Evolutionary conservation across 345 rosid genomes (phyloP), one percentile per base, ranked within the genome.

Genomic region (Eucalyptus cladocalyx): DNA sequence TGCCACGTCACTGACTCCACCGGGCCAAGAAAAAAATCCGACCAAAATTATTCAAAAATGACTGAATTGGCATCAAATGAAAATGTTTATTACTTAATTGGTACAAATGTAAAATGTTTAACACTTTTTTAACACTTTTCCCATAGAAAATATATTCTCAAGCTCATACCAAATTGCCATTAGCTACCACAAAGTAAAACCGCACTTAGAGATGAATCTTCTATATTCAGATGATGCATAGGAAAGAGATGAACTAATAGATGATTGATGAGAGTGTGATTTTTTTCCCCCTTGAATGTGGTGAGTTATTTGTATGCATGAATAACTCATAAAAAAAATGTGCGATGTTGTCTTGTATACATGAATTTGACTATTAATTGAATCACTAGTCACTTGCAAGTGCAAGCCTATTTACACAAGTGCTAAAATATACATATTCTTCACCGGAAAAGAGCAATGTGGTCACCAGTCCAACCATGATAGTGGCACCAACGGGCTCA

Each of bases 1-100:
- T 45, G 47, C 11, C 11, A 45, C 12, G 4, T 45, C 4, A 45
- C 48, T 11, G 12, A 45, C 4, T 9, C 3, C 47, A 45, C 11
- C 11, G 1, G 3, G 11, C n/a, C n/a, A n/a, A n/a, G n/a, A n/a
- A n/a, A n/a, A n/a, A 45, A 45, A 45, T 9, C 48, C 11, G 1
- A 9, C 48, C 11, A 45, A 45, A 45, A 9, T 45, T 45, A 45
- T 0, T 45, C 1, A 10, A 1, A 45, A 9, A 9, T 9, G 48
- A 45, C 11, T 45, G 4, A 45, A 45, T 45, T 45, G 4, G 4
- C 4, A 47, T 47, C 48, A 47, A 47, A 47, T 47, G 2, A 47
- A 47, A 47, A 47, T 47, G 11, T 45, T 45, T 9, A 45, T 45
- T 4, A 47, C 4, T 47, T 0, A 47, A 47, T 47, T 47, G 12